Conservation (phyloP, 1,284 basidiomycete species). For the Cryptococcus amylolentus region DNA sequence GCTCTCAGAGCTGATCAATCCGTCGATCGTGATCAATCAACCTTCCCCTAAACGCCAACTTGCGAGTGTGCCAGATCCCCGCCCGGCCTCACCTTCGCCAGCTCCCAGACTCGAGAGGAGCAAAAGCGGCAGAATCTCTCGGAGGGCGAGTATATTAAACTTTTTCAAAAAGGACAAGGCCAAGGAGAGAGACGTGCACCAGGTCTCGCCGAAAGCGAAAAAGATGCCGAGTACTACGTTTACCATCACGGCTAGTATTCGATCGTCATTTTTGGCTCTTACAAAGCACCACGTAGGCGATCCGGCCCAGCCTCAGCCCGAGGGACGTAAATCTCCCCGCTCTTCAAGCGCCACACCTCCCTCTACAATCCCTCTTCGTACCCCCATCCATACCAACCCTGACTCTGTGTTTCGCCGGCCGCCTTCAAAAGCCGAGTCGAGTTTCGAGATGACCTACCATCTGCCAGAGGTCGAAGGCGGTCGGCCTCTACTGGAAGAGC, state of each 20-base stretch:
- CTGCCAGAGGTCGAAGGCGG: background rate
- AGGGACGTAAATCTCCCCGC: background rate
- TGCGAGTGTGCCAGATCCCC: background rate
- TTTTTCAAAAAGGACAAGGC: background rate
- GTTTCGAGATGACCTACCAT: background rate
- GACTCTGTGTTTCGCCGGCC: background rate
- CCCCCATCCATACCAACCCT: background rate
- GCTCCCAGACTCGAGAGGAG: background rate
- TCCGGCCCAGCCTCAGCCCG: background rate
- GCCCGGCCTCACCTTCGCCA: background rate
- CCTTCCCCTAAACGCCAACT: background rate
- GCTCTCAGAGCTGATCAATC: background rate
- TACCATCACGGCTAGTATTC: slow-evolving; percentile 1
- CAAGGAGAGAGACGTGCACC: background rate
- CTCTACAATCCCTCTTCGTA: background rate
- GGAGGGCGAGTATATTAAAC: slow-evolving; percentile 1
- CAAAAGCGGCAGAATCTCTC: background rate
- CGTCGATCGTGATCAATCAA: background rate
- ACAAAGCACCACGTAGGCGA: background rate
- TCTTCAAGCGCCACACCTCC: background rate
- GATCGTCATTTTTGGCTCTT: slow-evolving; percentile 4
- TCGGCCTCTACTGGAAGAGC: slow-evolving; percentile 5
- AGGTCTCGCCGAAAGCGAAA: background rate
- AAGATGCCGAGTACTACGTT: slow-evolving; percentile 1
- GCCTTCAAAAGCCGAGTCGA: background rate